Percentiles rank a stretch among this genome's conserved stretches.
Conservation (phyloP, 1,139 yeast species). For the Geotrichum phurueaensis region DNA sequence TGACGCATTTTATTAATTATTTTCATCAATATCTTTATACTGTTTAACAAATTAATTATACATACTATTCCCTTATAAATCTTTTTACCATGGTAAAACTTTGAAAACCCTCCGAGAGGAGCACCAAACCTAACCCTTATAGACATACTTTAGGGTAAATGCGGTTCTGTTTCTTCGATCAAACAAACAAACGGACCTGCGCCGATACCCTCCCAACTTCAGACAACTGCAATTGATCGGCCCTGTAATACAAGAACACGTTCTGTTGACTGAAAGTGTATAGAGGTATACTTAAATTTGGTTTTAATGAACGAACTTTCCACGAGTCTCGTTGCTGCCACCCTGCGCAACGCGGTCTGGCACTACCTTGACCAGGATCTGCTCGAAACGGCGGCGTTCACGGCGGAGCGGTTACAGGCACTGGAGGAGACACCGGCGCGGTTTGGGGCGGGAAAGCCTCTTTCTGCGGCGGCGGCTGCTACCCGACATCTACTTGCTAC, state of each 20-base stretch:
- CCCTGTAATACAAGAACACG: no score
- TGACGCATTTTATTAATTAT: no score
- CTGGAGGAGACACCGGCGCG: conserved; percentile 29
- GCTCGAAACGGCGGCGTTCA: conserved; percentile 68
- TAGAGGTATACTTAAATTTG: not conserved
- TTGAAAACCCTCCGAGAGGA: not conserved
- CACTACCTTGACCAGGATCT: conserved; percentile 70
- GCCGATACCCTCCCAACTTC: no score
- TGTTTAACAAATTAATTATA: not conserved
- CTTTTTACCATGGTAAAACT: not conserved
- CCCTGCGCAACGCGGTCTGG: conserved; percentile 39
- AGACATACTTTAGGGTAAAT: not conserved
- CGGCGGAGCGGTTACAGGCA: conserved; percentile 69
- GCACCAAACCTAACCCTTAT: not conserved
- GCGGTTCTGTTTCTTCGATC: not conserved
- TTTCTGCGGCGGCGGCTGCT: conserved; percentile 34
- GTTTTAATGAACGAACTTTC: not conserved
- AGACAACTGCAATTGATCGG: no score
- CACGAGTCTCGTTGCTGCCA: conserved; percentile 3
- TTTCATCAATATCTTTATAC: not conserved
- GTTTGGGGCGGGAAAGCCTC: not conserved
- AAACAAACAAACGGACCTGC: no score
- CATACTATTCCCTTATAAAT: no score
- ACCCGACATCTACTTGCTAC: conserved; percentile 60
- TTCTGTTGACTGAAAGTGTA: not conserved